phyloP scores from a whole-genome alignment of 768 basidiomycete genomes.

The Clavaria fumosa region DNA sequence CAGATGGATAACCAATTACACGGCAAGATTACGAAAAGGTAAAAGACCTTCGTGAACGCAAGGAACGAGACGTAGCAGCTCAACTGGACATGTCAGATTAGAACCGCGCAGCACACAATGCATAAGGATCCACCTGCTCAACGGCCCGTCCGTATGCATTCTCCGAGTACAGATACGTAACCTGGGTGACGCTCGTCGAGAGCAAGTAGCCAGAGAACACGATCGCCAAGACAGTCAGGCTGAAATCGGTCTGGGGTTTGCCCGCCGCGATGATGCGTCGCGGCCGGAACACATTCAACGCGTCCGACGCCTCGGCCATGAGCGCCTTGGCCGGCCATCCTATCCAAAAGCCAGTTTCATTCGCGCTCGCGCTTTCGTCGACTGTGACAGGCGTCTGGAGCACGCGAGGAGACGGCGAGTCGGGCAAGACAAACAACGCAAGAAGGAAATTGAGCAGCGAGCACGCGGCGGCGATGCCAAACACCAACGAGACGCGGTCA shows the following conservation, averaged over 20 bases:
- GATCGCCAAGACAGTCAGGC: slow-evolving; percentile 52
- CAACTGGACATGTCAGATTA: slow-evolving; percentile 16
- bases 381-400: slow-evolving; percentile 25
- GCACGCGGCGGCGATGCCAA: slow-evolving; percentile 29
- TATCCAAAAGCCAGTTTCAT: slow-evolving; percentile 19
- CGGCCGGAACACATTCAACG: too few species aligned
- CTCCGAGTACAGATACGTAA: slow-evolving; percentile 71
- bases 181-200: slow-evolving; percentile 62
- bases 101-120: neutral
- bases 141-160: slow-evolving; percentile 61
- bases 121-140: slow-evolving; percentile 23
- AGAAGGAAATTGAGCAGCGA: slow-evolving; percentile 43
- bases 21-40: slow-evolving; percentile 36
- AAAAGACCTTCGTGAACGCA: slow-evolving; percentile 42
- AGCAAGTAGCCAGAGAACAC: slow-evolving; percentile 49
- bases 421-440: slow-evolving; percentile 55
- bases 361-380: slow-evolving; percentile 11
- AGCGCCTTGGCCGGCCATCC: too few species aligned
- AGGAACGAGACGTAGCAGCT: slow-evolving; percentile 66
- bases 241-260: slow-evolving; percentile 77
- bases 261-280: too few species aligned
- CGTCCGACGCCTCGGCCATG: too few species aligned
- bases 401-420: slow-evolving; percentile 38
- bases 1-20: too few species aligned
- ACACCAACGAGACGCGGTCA: slow-evolving; percentile 29